These are phyloP conservation scores for Lachancea cidri DNA, from an alignment of 805 yeast species.

Conservation along the genomic window DNA sequence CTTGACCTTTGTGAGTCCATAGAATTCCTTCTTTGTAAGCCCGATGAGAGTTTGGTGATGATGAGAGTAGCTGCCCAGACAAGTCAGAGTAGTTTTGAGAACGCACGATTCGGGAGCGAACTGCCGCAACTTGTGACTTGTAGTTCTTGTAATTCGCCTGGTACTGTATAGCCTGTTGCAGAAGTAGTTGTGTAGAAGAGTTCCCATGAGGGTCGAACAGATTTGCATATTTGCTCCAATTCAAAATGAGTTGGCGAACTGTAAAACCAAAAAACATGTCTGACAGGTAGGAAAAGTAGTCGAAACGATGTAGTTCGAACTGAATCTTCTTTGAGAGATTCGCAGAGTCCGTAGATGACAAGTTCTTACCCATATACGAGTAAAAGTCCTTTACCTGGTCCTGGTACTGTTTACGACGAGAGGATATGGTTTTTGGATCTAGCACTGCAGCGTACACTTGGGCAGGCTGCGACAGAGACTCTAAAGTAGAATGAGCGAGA, in stretches of 20 bases:
- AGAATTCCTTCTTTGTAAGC: slow-evolving; percentile 40
- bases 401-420: slow-evolving; percentile 12
- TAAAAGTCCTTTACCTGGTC: slow-evolving; percentile 14
- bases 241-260: slow-evolving; percentile 2
- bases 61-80: neutral
- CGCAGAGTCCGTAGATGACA: slow-evolving; percentile 4
- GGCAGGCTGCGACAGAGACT: neutral
- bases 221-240: slow-evolving; percentile 2
- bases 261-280: slow-evolving; percentile 4
- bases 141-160: slow-evolving; percentile 6
- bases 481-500: neutral
- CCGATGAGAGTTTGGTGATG: neutral
- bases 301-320: slow-evolving; percentile 15
- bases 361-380: slow-evolving; percentile 10
- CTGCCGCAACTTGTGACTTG: neutral
- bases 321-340: slow-evolving; percentile 9
- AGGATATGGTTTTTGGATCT: slow-evolving; percentile 1
- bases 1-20: slow-evolving; percentile 50
- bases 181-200: slow-evolving; percentile 1
- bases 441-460: slow-evolving; percentile 1
- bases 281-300: slow-evolving; percentile 11
- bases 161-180: neutral
- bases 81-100: slow-evolving; percentile 5
- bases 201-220: neutral
- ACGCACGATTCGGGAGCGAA: slow-evolving; percentile 2